Evolutionary conservation across 805 yeast species (phyloP), one percentile per base, ranked within the genome.

Genomic region (Starmera dryadoides): DNA sequence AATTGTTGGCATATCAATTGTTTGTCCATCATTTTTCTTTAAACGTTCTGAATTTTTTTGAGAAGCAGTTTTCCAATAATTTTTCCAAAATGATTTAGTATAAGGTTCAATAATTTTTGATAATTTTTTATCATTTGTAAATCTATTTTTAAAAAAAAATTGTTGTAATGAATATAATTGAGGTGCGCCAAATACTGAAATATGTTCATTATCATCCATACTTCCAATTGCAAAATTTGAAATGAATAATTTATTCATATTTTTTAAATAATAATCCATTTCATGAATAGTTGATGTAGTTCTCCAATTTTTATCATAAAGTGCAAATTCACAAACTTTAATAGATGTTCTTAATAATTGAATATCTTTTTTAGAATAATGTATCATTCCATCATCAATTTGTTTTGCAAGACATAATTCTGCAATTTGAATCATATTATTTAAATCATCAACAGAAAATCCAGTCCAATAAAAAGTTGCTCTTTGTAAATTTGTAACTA

Each of bases 401-500:
- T 49, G 48, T 42, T 68, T 69, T 15, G 68, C 63, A 28, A 77
- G 42, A 6, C 77, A 69, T 18, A 59, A 56, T 14, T 64, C 58
- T 36, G 81, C 71, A 22, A 81, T 70, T 18, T 61, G 58, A 2
- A 74, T 52, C 55, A 81, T 62, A 18, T 70, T 63, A 36, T 74
- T 73, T 22, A 81, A 63, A 56, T 81, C 87, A 32, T 64, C 66
- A 20, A 68, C 66, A 11, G 80, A 66, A 51, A 81, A 81, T 0
- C 87, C 88, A 1, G 86, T 77, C 89, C 89, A 81, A 49, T 77
- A 78, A 53, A 81, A 80, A 0, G 88, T 78, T 1, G 83, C 77
- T 42, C 81, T 65, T 54, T 77, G 85, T 22, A 81, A 52, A 50
- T 81, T 81, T 4, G 74, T 69, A 11, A 81, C 70, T 45, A 81